Conservation (phyloP, 176 grass and related monocot species). For the Triticum aestivum region IWGSC_CS_RefSeq_v2.1 NC_057803.1:112848662-112849161, state of each 20-base stretch:
- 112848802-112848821: background rate
- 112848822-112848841: conserved; percentile 82
- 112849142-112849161: background rate
- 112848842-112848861: conserved; percentile 85
- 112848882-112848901: conserved; percentile 28
- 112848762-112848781: conserved; percentile 19
- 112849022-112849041: conserved; percentile 81
- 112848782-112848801: background rate
- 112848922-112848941: conserved; percentile 1
- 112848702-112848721: conserved; percentile 93
- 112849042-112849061: conserved; percentile 8
- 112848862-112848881: conserved; percentile 93
- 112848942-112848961: background rate
- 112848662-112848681: conserved; percentile 45
- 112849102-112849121: background rate
- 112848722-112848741: conserved; percentile 59
- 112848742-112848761: conserved; percentile 58
- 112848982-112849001: conserved; percentile 95
- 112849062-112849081: background rate
- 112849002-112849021: conserved; percentile 96
- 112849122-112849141: background rate
- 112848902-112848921: conserved; percentile 23
- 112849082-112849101: background rate
- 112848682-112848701: conserved; percentile 97
- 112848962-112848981: conserved; percentile 33